phyloP scores from a whole-genome alignment of 192 early-diverging fungal genomes.

The Cladochytrium replicatum region DNA sequence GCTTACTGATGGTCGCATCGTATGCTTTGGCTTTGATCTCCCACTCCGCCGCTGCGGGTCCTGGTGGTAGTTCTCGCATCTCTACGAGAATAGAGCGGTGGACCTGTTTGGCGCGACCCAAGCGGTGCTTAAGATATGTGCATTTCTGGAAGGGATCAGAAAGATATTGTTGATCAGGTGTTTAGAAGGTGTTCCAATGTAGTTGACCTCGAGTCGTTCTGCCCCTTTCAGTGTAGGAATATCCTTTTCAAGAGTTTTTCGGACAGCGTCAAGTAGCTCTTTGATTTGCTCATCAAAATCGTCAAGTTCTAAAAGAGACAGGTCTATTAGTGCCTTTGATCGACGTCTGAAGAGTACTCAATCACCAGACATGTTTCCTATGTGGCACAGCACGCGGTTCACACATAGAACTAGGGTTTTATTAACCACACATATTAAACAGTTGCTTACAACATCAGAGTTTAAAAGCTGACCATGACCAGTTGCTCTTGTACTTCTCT shows the following conservation, averaged over 20 bases:
- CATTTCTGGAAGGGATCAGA: conserved; percentile 38
- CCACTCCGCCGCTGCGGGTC: conserved; percentile 20
- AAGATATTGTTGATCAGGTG: neutral
- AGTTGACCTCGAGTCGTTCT: conserved; percentile 34
- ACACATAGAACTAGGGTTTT: no score
- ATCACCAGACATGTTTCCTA: no score
- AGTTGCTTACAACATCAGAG: no score
- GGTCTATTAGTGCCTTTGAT: no score
- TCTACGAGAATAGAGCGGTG: conserved; percentile 40
- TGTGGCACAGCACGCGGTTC: no score
- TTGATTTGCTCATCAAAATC: conserved; percentile 51
- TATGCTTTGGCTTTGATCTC: conserved; percentile 35
- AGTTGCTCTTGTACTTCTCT: no score
- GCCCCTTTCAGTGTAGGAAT: conserved; percentile 33
- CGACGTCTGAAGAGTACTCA: no score
- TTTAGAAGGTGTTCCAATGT: neutral
- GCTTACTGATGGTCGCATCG: conserved; percentile 30
- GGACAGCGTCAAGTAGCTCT: conserved; percentile 37
- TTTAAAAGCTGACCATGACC: no score
- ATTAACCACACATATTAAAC: no score
- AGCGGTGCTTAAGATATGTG: conserved; percentile 39
- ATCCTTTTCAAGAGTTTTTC: conserved; percentile 33
- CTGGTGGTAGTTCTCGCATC: conserved; percentile 27
- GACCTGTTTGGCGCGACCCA: conserved; percentile 39
- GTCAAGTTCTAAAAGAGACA: conserved; percentile 53